Conservation (phyloP, 2,329 filamentous ascomycete genomes). For the Sphaerulina vaccinii region DNA sequence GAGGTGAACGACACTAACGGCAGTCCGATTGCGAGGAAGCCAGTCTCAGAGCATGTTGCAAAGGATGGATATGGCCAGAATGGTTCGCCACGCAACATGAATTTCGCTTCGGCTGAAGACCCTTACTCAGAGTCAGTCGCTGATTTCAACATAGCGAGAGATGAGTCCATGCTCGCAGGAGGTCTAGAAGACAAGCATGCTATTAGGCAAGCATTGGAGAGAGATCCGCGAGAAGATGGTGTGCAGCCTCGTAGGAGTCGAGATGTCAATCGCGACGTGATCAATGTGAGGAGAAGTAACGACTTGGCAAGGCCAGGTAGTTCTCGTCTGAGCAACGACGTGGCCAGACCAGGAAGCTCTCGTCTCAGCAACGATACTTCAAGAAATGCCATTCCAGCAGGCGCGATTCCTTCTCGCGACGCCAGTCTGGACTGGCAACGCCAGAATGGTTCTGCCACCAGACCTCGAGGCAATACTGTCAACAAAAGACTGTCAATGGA, state of each 20-base stretch:
- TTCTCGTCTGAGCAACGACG: constrained; percentile 4
- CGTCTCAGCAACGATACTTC: constrained; percentile 1
- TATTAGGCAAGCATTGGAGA: constrained; percentile 12
- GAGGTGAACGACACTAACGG: not conserved
- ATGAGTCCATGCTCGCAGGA: constrained; percentile 10
- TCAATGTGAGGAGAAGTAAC: constrained; percentile 7
- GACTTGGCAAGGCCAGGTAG: not conserved
- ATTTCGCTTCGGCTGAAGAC: constrained; percentile 9
- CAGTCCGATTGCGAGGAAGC: not conserved
- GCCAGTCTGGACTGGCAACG: constrained; percentile 4
- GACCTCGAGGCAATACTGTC: not conserved
- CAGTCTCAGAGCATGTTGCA: not conserved
- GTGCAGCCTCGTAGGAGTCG: constrained; percentile 2
- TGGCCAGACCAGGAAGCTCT: not conserved
- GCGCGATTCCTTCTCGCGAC: constrained; percentile 5
- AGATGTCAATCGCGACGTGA: constrained; percentile 7
- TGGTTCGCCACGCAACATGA: not conserved
- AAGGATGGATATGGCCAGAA: not conserved
- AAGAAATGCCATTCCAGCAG: not conserved
- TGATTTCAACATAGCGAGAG: constrained; percentile 12
- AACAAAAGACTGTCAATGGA: not conserved
- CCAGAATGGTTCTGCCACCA: not conserved
- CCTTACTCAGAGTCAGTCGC: constrained; percentile 17
- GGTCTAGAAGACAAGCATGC: constrained; percentile 11
- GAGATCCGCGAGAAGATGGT: not conserved